Evolutionary conservation across 495 filamentous ascomycete species (phyloP), one percentile per base, ranked within the genome.

Genomic region (Aspergillus homomorphus): DNA sequence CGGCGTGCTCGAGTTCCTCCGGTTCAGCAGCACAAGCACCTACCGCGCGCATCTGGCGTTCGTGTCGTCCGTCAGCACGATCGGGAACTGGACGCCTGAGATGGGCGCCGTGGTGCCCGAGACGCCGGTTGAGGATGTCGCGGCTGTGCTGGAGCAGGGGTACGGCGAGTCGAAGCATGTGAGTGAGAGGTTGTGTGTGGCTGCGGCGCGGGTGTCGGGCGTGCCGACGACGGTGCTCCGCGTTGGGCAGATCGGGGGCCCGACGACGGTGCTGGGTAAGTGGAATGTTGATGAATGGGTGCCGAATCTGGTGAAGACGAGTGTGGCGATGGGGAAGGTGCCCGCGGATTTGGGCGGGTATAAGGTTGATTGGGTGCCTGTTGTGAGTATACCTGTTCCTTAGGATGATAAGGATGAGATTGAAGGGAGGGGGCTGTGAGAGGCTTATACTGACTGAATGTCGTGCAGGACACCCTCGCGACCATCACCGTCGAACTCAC

Each of bases 161-260:
- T 87, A 87, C 51, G 80, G 73, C 4, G 74, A 80, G 45, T 80
- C 78, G 30, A 88, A 87, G 64, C 71, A 74, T 41, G 67, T 86
- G 7, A 71, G 73, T 3, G 82, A 84, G 42, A 61, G 74, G 0
- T 70, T 87, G 10, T 73, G 85, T 14, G 74, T 73, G 1, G 66
- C 73, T 6, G 80, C 80, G 4, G 61, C 72, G 58, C 6, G 61
- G 65, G 33, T 60, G 45, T 1, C 66, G 5, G 70, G 69, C 16
- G 71, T 87, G 0, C 72, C 73, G 4, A 71, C 71, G 0, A 75
- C 73, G 1, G 66, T 85, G 16, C 71, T 77, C 54, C 77, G 85
- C 0, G 77, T 85, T 1, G 84, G 85, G 0, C 84, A 87, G 62
- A 78, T 87, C 51, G 79, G 65, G 0, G 84, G 85, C 0, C 79